Evolutionary conservation across 352 stramenopile genomes (phyloP).

Genomic region (Phytophthora gonapodyides): DNA sequence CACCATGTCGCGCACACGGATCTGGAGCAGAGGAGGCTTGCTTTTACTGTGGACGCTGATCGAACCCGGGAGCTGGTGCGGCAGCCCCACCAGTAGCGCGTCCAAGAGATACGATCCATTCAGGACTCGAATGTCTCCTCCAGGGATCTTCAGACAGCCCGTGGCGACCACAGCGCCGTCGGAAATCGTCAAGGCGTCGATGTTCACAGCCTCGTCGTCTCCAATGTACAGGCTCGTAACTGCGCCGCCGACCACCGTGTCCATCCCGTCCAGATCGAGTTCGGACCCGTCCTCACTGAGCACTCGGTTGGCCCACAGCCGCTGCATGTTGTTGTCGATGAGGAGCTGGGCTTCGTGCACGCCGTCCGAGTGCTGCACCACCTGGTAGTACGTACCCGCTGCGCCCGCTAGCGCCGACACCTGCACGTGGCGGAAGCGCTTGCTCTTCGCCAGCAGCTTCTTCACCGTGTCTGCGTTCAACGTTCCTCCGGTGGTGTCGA

Average conservation of each 20-base stretch:
- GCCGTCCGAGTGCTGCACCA: conserved; percentile 56
- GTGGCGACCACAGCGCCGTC: conserved; percentile 58
- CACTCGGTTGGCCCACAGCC: conserved; percentile 36
- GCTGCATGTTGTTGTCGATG: conserved; percentile 46
- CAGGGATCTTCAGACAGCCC: conserved; percentile 33
- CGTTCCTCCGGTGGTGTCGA: conserved; percentile 60
- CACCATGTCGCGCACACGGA: conserved; percentile 48
- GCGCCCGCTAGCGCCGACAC: conserved; percentile 53
- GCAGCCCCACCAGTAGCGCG: conserved; percentile 29
- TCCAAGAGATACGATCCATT: conserved; percentile 64
- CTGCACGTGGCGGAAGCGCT: conserved; percentile 45
- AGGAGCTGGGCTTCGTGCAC: conserved; percentile 51
- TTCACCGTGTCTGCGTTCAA: conserved; percentile 28
- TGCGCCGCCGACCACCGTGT: conserved; percentile 45
- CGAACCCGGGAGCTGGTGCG: conserved; percentile 24
- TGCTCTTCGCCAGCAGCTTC: conserved; percentile 31
- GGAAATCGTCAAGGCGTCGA: conserved; percentile 47
- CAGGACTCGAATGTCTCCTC: conserved; percentile 46
- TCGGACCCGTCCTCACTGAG: conserved; percentile 25
- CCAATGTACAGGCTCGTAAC: conserved; percentile 52
- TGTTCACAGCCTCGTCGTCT: conserved; percentile 20
- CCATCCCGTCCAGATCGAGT: conserved; percentile 31
- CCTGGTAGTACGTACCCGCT: conserved; percentile 65
- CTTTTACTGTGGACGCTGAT: conserved; percentile 25
- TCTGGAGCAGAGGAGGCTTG: conserved; percentile 33